Conservation (phyloP, 306 rosid genomes). For the Gastrolobium bilobum region DNA sequence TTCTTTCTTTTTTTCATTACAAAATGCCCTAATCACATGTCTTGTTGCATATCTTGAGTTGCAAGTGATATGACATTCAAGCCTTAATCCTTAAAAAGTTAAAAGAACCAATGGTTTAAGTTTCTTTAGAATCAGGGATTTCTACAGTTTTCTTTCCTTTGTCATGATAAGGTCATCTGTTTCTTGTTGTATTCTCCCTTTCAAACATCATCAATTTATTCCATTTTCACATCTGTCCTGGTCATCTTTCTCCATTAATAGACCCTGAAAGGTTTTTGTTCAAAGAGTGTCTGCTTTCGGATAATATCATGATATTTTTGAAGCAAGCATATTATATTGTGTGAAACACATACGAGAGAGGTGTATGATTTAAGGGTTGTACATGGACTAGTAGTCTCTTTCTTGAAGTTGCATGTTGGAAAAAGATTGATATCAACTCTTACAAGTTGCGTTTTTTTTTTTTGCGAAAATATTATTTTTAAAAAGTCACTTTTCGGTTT, state of each 20-base stretch:
- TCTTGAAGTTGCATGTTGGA: conserved; percentile 28
- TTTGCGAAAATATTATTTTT: not conserved
- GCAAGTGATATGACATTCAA: not conserved
- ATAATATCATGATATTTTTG: not conserved
- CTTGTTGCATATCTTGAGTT: not conserved
- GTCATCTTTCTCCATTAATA: not conserved
- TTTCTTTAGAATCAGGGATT: not conserved
- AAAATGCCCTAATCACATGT: not conserved
- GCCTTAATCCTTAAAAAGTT: not conserved
- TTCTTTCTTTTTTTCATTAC: too few relatives aligned
- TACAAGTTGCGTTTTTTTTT: not conserved
- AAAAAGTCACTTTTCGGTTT: not conserved
- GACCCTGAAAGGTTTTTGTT: not conserved
- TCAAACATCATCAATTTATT: conserved; percentile 34
- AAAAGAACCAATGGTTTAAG: not conserved
- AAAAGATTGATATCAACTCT: conserved; percentile 29
- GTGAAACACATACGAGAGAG: conserved; percentile 16
- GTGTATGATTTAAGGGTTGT: not conserved
- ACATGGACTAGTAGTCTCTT: conserved; percentile 19
- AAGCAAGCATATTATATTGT: not conserved
- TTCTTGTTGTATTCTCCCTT: not conserved
- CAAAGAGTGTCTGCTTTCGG: not conserved
- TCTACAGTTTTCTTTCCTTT: not conserved
- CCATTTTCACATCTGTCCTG: conserved; percentile 1
- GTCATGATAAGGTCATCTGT: not conserved